Conservation (phyloP, 23 red algal species). For the Gracilaria domingensis region DNA sequence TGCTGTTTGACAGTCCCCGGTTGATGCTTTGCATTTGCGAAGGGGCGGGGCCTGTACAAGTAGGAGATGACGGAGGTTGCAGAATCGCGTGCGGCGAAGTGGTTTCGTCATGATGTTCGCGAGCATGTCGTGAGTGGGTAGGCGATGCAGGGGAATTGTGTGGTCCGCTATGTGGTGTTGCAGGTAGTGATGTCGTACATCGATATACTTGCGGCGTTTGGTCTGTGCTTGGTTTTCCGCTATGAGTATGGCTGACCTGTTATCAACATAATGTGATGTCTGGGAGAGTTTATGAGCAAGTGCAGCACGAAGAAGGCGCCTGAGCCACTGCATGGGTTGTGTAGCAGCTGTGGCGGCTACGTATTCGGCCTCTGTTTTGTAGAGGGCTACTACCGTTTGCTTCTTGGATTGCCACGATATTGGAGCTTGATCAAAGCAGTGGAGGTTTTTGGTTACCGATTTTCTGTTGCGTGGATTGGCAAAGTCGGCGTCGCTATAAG, state of each 20-base stretch:
- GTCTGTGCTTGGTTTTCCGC: constrained; percentile 9
- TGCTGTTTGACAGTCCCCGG: constrained; percentile 24
- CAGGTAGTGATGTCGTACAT: neutral
- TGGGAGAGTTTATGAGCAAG: neutral
- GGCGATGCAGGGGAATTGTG: neutral
- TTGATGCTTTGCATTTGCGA: neutral
- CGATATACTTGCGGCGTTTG: neutral
- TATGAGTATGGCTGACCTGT: neutral
- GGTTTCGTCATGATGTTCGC: constrained; percentile 4
- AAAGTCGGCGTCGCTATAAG: neutral
- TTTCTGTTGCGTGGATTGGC: neutral
- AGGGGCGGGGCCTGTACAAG: neutral
- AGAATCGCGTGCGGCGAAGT: neutral
- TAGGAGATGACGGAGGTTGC: neutral
- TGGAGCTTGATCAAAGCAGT: neutral
- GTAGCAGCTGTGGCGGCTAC: neutral
- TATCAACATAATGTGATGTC: neutral
- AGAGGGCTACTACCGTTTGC: neutral
- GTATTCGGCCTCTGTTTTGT: neutral
- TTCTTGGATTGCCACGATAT: neutral
- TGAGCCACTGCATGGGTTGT: neutral
- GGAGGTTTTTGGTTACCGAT: neutral
- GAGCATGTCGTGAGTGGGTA: neutral
- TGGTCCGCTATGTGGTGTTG: neutral
- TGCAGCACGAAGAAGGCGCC: too few species aligned